Evolutionary conservation across 2,329 filamentous ascomycete species (phyloP), one percentile per base, ranked within the genome.

Genomic region (Claviceps maximensis): DNA sequence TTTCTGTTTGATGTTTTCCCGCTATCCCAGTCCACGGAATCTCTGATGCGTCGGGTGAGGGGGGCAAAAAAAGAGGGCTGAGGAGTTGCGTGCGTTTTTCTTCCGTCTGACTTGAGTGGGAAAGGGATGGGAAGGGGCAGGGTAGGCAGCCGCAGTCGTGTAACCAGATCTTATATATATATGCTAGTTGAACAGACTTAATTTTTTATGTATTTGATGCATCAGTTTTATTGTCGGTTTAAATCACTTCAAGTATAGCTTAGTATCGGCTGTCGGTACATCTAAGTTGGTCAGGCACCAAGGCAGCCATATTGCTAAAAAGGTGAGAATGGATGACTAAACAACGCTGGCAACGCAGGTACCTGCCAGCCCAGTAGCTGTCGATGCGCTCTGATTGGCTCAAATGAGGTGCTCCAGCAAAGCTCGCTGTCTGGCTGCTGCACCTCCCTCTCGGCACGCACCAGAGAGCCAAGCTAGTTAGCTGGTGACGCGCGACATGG

Each of bases 401-500:
- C 27, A 27, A 12, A 15, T 9, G 9, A 21, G n/a, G 2, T 21
- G 21, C 21, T 33, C 38, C 21, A 23, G 19, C 15, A 46, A 36
- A 29, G 23, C 25, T 46, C 45, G 44, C 49, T 45, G 47, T n/a
- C 38, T 33, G 31, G 9, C 31, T 33, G 31, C 31, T 10, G 31
- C 27, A 29, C 31, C 12, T 7, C 31, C 17, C 19, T 23, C 8
- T 27, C 44, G 23, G 40, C 40, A 27, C 7, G 31, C 33, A 42
- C 40, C 23, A 15, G n/a, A n/a, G n/a, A n/a, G n/a, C n/a, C n/a
- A n/a, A n/a, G n/a, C n/a, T n/a, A n/a, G 33, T 5, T n/a, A 33
- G 48, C 33, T 61, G 62, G 66, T 70, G 68, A 71, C 69, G 67
- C 69, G 68, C 69, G 69, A 67, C 63, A 64, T 60, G 58, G 62